Evolutionary conservation across 148 eudicot genomes (phyloP).

Genomic region (Tetragonia tetragonoides): DNA sequence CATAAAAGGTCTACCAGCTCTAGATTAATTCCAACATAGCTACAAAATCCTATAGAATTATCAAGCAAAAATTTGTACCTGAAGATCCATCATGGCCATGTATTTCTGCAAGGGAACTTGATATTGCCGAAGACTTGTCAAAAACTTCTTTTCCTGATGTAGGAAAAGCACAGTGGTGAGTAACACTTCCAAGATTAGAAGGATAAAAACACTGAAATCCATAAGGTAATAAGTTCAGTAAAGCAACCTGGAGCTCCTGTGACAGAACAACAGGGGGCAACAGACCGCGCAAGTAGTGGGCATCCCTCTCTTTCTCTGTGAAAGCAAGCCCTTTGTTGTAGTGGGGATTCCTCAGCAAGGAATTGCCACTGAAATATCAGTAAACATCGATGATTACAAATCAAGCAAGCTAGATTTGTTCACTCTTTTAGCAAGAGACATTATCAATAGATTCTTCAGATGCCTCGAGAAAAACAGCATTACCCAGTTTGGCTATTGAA

Average conservation of each 20-base stretch:
- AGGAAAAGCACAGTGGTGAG: not conserved
- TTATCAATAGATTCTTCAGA: not conserved
- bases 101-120: constrained; percentile 80
- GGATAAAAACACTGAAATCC: not conserved
- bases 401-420: not conserved
- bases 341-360: constrained; percentile 78
- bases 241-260: constrained; percentile 77
- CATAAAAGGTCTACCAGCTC: not conserved
- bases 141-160: constrained; percentile 58
- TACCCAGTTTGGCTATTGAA: not conserved
- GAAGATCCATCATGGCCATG: constrained; percentile 92
- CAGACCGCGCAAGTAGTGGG: constrained; percentile 81
- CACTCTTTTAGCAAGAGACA: not conserved
- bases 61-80: constrained; percentile 34
- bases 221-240: not conserved
- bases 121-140: constrained; percentile 69
- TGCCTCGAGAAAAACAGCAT: not conserved
- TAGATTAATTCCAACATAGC: not conserved
- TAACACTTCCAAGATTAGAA: constrained; percentile 13
- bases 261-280: constrained; percentile 62
- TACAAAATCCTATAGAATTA: not conserved
- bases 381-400: not conserved
- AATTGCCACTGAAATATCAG: constrained; percentile 58
- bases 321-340: constrained; percentile 90
- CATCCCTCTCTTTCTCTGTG: constrained; percentile 80